Percentiles rank a stretch among this genome's conserved stretches.
Conservation (phyloP, 2,329 filamentous ascomycete genomes). For the Ascochyta lentis region DNA sequence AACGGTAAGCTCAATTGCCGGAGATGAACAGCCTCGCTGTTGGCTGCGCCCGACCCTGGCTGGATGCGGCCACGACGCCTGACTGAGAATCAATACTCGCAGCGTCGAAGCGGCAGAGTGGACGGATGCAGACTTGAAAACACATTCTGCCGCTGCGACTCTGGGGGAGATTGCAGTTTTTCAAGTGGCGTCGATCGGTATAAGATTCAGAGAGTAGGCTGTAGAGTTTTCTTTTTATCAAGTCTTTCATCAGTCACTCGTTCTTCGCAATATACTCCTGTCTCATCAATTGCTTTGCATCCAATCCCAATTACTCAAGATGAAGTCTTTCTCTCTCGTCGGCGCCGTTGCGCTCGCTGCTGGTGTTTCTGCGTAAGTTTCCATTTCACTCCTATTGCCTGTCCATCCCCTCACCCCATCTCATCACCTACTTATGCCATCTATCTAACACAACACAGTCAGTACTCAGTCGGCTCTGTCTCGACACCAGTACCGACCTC, state of each 20-base stretch:
- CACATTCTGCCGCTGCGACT: not conserved
- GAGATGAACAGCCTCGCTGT: constrained; percentile 1
- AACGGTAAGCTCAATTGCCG: constrained; percentile 11
- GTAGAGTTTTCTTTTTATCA: not conserved
- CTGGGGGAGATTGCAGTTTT: not conserved
- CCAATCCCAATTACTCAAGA: not conserved
- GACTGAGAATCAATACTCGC: not conserved
- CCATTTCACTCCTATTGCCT: not conserved
- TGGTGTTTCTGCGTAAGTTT: constrained; percentile 14
- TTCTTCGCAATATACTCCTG: not conserved
- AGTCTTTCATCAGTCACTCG: constrained; percentile 1
- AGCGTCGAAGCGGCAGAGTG: not conserved
- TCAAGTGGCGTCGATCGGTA: constrained; percentile 1
- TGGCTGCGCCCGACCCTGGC: not conserved
- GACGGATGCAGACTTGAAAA: not conserved
- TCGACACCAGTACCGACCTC: not conserved
- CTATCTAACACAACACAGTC: constrained; percentile 3
- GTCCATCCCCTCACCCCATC: not conserved
- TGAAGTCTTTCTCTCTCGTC: constrained; percentile 12
- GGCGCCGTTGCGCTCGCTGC: constrained; percentile 4
- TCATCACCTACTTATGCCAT: not conserved
- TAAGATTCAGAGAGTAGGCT: not conserved
- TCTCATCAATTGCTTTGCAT: not conserved
- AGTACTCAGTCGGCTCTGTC: not conserved
- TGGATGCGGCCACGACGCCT: constrained; percentile 3